Base-by-base conservation (phyloP, 108 stramenopile species). In the Aureococcus anophagefferens region DNA sequence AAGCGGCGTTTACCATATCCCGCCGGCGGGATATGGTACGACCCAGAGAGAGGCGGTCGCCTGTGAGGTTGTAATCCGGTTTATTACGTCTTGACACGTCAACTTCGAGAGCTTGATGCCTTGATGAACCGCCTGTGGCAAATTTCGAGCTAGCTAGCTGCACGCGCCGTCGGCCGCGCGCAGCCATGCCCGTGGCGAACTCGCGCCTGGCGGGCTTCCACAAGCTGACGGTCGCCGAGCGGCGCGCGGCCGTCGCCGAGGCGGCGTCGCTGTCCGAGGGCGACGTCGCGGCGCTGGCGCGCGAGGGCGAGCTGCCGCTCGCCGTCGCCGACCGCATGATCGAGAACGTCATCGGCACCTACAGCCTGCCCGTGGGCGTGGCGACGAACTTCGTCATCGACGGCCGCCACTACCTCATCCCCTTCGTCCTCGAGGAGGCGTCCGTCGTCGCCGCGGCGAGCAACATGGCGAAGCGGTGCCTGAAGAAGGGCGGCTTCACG, bases 311-410 rank as follows among this genome's bases (percentile, higher is more conserved):
- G 25, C 51, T 59, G 21, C 1, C 21, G 7, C 7, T 9, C 3
- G 51, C 17, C 7, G 51, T 11, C 21, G 51, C 51, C 7, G 51
- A 59, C 51, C 21, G 21, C 21, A 59, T 59, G 21, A 59, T 59
- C 51, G 51, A 59, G 51, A 59, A 59, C 51, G 51, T 59, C 51
- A 59, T 59, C 51, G 51, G 51, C 7, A 59, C 51, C 14, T 59
- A 59, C 51, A 9, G 7, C 51, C 51, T 59, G 3, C 51, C 51
- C 21, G 1, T 59, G 3, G 51, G 51, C 17, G 51, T 59, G 3
- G 51, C 51, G 17, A 59, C 51, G 21, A 59, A 59, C 25, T 59
- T 59, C 51, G 13, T 59, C 51, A 25, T 59, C 51, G 51, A 59
- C 51, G 51, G 51, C 51, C 1, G 13, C 7, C 51, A 59, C 51